Evolutionary conservation across 192 early-diverging fungal genomes (phyloP).

Genomic region (Piromyces finnis): DNA sequence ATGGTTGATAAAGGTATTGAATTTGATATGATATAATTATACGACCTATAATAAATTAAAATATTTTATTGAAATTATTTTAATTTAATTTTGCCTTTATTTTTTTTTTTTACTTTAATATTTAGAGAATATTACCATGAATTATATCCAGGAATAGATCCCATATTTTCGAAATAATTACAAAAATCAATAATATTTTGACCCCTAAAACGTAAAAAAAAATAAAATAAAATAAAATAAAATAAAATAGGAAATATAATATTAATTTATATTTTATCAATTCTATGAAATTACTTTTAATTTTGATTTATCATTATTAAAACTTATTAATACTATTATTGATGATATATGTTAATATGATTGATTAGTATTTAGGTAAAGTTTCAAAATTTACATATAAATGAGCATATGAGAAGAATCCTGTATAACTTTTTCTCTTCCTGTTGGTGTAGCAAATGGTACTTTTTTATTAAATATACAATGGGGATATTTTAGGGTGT

Average conservation of each 20-base stretch:
- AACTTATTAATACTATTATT: no score
- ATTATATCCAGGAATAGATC: slow-evolving; percentile 17
- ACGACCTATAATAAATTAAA: no score
- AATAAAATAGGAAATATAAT: background rate
- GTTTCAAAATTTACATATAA: slow-evolving; percentile 18
- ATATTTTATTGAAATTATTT: no score
- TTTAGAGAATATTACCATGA: slow-evolving; percentile 11
- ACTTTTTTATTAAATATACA: slow-evolving; percentile 12
- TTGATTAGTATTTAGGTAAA: no score
- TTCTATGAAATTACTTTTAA: no score
- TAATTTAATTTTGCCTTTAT: no score
- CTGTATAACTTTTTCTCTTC: slow-evolving; percentile 12
- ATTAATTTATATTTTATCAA: no score
- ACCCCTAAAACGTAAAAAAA: slow-evolving; percentile 5
- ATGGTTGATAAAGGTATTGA: no score
- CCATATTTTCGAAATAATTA: slow-evolving; percentile 6
- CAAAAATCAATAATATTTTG: slow-evolving; percentile 11
- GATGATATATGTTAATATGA: no score
- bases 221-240: background rate
- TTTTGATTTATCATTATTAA: no score
- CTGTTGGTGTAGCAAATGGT: slow-evolving; percentile 13
- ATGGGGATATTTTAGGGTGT: slow-evolving; percentile 13
- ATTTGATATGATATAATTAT: no score
- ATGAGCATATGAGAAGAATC: slow-evolving; percentile 12
- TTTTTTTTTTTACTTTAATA: no score